phyloP scores from a whole-genome alignment of 148 eudicot species.

The Limonium bicolor region DNA sequence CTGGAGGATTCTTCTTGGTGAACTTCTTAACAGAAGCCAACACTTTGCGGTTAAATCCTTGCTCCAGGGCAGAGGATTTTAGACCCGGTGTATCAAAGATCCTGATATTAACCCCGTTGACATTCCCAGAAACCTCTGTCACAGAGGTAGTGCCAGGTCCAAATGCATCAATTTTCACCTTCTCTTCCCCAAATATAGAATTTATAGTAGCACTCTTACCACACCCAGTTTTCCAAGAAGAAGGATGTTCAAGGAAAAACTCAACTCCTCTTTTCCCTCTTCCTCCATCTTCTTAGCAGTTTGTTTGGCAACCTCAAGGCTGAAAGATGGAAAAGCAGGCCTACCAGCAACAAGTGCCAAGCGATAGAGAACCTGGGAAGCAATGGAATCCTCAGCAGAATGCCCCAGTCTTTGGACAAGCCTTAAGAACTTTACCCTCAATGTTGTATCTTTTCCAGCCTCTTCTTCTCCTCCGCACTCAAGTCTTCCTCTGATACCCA shows the following conservation, averaged over 20 bases:
- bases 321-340: constrained; percentile 41
- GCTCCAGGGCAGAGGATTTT: constrained; percentile 59
- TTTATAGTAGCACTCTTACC: constrained; percentile 97
- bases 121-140: constrained; percentile 45
- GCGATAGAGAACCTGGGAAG: constrained; percentile 72
- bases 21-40: constrained; percentile 56
- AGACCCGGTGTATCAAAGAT: constrained; percentile 91
- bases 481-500: constrained; percentile 37
- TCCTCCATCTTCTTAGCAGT: constrained; percentile 54
- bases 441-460: constrained; percentile 55
- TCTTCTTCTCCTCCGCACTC: constrained; percentile 72
- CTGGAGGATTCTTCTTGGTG: constrained; percentile 65
- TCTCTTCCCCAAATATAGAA: constrained; percentile 79
- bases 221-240: constrained; percentile 90
- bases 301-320: constrained; percentile 63
- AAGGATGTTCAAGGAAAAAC: constrained; percentile 59
- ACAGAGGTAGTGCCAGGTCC: constrained; percentile 46
- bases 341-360: constrained; percentile 70
- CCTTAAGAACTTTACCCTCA: constrained; percentile 84
- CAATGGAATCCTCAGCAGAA: constrained; percentile 70
- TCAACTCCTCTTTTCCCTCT: constrained; percentile 54
- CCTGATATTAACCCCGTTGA: constrained; percentile 66
- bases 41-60: constrained; percentile 57
- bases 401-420: constrained; percentile 68
- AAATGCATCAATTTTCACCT: constrained; percentile 61